phyloP scores from a whole-genome alignment of 2,329 filamentous ascomycete genomes.

The Trichoderma guizhouense region DNA sequence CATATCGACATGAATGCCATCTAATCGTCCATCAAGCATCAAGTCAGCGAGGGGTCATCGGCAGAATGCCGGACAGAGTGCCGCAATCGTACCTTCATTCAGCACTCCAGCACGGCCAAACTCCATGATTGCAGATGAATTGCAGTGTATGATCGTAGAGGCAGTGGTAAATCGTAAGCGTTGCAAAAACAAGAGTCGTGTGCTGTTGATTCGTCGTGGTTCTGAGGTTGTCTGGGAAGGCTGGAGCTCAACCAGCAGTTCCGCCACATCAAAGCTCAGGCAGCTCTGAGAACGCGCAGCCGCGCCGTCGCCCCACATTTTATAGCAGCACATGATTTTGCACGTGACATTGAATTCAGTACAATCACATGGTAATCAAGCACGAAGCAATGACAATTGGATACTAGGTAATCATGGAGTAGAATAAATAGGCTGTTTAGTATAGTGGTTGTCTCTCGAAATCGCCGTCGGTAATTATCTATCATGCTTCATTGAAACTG shows the following conservation, averaged over 20 bases:
- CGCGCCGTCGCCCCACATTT: constrained; percentile 19
- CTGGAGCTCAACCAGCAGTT: constrained; percentile 33
- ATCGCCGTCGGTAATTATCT: accelerated
- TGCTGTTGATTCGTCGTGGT: constrained; percentile 25
- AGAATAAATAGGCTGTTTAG: accelerated
- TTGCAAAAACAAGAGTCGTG: constrained; percentile 10
- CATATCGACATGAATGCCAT: constrained; percentile 99
- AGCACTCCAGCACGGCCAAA: constrained; percentile 60
- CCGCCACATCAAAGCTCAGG: constrained; percentile 38
- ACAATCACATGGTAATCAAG: too few relatives aligned
- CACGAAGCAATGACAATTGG: not conserved
- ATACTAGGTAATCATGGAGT: not conserved
- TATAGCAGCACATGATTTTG: not conserved
- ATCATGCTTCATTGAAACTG: not conserved
- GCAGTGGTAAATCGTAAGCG: not conserved
- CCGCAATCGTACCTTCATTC: constrained; percentile 54
- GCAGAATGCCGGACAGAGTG: constrained; percentile 1
- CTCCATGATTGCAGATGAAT: constrained; percentile 47
- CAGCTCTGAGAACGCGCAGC: constrained; percentile 47
- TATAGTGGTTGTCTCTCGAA: not conserved
- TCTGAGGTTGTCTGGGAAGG: constrained; percentile 28
- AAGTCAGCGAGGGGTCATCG: constrained; percentile 24
- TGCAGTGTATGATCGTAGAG: not conserved
- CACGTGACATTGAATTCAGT: not conserved
- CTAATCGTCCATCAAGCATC: constrained; percentile 44